Conservation (phyloP, 1,284 basidiomycete genomes). For the Omphalotus olearius region DNA sequence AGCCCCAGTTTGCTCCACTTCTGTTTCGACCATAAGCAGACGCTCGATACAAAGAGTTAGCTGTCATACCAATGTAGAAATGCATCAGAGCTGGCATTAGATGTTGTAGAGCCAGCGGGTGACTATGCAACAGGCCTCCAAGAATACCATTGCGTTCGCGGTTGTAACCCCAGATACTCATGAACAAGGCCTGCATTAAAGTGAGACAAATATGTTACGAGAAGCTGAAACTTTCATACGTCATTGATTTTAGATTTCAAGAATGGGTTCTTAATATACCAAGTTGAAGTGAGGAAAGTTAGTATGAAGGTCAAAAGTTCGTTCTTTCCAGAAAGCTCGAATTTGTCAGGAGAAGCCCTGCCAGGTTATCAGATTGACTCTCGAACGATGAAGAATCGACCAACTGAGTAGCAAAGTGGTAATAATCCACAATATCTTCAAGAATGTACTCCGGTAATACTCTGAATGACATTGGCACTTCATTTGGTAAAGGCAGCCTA, state of each 20-base stretch:
- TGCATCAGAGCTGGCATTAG: conserved; percentile 91
- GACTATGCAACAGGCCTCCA: conserved; percentile 78
- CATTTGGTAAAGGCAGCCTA: conserved; percentile 82
- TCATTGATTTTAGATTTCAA: conserved; percentile 97
- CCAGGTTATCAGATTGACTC: conserved; percentile 9
- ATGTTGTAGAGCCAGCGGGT: conserved; percentile 82
- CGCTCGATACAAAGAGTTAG: neutral
- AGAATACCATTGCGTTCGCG: conserved; percentile 77
- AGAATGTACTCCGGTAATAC: conserved; percentile 94
- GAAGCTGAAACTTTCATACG: conserved; percentile 33
- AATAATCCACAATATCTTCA: conserved; percentile 92
- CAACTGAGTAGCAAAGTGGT: conserved; percentile 80
- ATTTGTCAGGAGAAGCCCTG: conserved; percentile 75
- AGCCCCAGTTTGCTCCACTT: conserved; percentile 96
- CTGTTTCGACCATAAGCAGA: conserved; percentile 35
- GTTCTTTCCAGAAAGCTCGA: conserved; percentile 79
- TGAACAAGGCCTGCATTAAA: conserved; percentile 71
- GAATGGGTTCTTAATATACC: conserved; percentile 99
- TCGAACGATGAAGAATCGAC: conserved; percentile 20
- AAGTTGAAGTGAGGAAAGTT: conserved; percentile 90
- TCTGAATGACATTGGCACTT: conserved; percentile 82
- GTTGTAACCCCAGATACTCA: conserved; percentile 76
- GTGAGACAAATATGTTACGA: conserved; percentile 6
- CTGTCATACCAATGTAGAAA: conserved; percentile 84
- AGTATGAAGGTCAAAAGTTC: conserved; percentile 90